Evolutionary conservation across 2,329 filamentous ascomycete genomes (phyloP), one percentile per base, ranked within the genome.

Genomic region (Aureobasidium sp.): DNA sequence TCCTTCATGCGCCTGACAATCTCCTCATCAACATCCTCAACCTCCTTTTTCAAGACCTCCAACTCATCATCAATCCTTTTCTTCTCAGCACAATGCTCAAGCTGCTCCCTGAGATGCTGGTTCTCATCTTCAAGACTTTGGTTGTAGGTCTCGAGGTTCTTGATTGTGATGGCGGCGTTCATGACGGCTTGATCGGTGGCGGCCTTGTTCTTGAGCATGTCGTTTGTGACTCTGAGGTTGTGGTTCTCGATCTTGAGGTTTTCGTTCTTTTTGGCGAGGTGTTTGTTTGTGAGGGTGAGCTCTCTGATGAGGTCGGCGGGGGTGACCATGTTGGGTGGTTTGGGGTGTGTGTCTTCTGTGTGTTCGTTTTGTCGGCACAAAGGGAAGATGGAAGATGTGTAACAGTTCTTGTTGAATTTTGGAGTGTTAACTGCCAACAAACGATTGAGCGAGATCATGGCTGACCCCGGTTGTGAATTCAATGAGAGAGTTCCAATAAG

Each of bases 121-220:
- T 45, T 45, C 11, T 57, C 40, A 13, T 35, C 40, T 9, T 57
- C 53, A 33, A 57, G 53, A 1, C 3, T 13, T n/a, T 57, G 38
- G 15, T 57, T 57, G 53, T 45, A 43, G 15, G n/a, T 17, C 15
- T 57, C 53, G 40, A 57, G 53, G 1, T 57, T 21, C 19, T 57
- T 57, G 38, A 45, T 45, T 17, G 19, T 25, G 21, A 21, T 21
- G 40, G 35, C 40, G 40, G 53, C 53, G n/a, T 45, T 57, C 10
- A 33, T 35, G 29, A 57, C 6, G 19, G 53, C 40, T 33, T 57
- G 38, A 8, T 57, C 40, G 15, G n/a, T 45, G 13, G 53, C 53
- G 27, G 29, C 53, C n/a, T 57, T 45, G 29, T 57, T 57, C 9
- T 57, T 57, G 27, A 57, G 53, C 53, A 57, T 45, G 40, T 57